Percentiles rank a stretch among this genome's conserved stretches.
Conservation (phyloP, 2,329 filamentous ascomycete genomes). For the Calonectria naviculata region DNA sequence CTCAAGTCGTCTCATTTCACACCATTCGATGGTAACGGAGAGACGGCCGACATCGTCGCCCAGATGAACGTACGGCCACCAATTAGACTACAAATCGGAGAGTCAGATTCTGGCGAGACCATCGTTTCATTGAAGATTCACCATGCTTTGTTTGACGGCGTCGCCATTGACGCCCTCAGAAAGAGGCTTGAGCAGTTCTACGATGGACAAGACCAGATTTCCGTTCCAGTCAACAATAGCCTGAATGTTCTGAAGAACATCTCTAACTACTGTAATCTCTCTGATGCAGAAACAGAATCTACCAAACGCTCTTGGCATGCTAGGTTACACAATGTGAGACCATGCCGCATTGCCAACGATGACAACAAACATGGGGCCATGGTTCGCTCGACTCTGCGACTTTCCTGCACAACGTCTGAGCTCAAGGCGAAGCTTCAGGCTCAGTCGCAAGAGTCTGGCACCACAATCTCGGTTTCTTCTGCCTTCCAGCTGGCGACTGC, state of each 20-base stretch:
- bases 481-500: not conserved
- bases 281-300: not conserved
- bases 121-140: not conserved
- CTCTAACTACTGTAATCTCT: not conserved
- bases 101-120: not conserved
- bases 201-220: not conserved
- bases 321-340: not conserved
- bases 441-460: not conserved
- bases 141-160: not conserved
- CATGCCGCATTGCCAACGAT: not conserved
- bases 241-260: not conserved
- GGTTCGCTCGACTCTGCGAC: not conserved
- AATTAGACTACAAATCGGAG: not conserved
- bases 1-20: not conserved
- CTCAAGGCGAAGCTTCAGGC: not conserved
- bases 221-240: not conserved
- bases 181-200: not conserved
- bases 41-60: not conserved
- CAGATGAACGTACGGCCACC: not conserved
- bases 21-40: not conserved
- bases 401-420: not conserved
- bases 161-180: not conserved
- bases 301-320: not conserved
- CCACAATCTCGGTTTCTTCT: not conserved
- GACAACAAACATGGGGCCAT: not conserved